A percentile compares a stretch with the other conserved stretches of the same genome.
These are phyloP conservation scores for Pulveroboletus sp. DNA, from an alignment of 768 basidiomycete genomes.

Conservation along the genomic window DNA sequence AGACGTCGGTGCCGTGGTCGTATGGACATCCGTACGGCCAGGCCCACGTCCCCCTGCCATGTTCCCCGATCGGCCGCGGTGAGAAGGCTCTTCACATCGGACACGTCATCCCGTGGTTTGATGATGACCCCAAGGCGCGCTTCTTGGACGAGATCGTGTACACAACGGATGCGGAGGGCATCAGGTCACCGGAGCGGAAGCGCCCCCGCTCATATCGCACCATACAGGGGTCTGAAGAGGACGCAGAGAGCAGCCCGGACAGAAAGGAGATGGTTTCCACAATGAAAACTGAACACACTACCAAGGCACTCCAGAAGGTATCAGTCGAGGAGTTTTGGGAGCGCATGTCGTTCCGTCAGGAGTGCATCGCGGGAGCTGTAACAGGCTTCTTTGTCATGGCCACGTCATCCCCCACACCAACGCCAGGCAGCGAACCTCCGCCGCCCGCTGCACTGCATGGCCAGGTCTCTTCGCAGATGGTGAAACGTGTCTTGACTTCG, in stretches of 20 bases:
- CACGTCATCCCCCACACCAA: slow-evolving; percentile 31
- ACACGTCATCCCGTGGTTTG: slow-evolving; percentile 79
- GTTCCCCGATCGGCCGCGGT: slow-evolving; percentile 39
- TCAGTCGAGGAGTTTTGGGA: slow-evolving; percentile 90
- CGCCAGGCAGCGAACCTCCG: slow-evolving; percentile 26
- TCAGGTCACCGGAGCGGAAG: slow-evolving; percentile 61
- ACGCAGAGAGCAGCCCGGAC: slow-evolving; percentile 25
- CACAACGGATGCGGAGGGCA: slow-evolving; percentile 53
- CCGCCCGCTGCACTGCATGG: slow-evolving; percentile 51
- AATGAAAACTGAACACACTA: slow-evolving; percentile 33
- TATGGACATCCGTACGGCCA: slow-evolving; percentile 78
- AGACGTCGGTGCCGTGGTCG: slow-evolving; percentile 42
- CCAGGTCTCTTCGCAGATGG: slow-evolving; percentile 60
- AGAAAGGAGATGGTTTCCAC: slow-evolving; percentile 21
- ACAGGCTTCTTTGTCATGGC: slow-evolving; percentile 89
- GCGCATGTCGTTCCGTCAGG: slow-evolving; percentile 93
- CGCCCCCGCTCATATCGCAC: slow-evolving; percentile 37
- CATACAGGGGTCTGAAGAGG: slow-evolving; percentile 14
- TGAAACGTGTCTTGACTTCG: slow-evolving; percentile 64
- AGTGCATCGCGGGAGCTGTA: slow-evolving; percentile 84
- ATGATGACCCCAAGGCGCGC: slow-evolving; percentile 95
- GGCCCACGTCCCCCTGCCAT: slow-evolving; percentile 37
- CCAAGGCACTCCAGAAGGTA: slow-evolving; percentile 57
- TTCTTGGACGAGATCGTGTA: slow-evolving; percentile 89
- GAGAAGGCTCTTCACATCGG: slow-evolving; percentile 44